Percentiles rank a stretch among this genome's conserved stretches.
phyloP scores from a whole-genome alignment of 2,329 filamentous ascomycete genomes.

The Sarocladium brachiariae region DNA sequence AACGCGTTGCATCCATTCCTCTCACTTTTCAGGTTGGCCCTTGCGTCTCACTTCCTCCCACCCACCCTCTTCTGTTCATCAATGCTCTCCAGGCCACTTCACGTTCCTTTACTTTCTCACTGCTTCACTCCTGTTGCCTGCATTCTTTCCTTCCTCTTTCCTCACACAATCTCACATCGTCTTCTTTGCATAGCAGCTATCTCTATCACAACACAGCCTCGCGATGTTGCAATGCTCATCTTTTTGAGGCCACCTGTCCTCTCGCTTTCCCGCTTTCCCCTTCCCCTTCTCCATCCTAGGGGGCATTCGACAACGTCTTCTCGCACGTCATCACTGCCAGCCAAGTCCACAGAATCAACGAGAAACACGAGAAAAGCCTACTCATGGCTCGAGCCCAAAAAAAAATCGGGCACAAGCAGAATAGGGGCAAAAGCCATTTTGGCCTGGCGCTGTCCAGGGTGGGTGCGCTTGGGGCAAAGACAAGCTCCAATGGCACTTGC shows the following conservation, averaged over 20 bases:
- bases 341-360: conserved; percentile 3
- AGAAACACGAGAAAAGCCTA: background rate
- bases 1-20: conserved; percentile 3
- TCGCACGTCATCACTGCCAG: conserved; percentile 2
- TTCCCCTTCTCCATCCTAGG: background rate
- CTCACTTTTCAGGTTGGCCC: conserved; percentile 8
- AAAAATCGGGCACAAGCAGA: background rate
- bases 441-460: background rate
- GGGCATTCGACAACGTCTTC: background rate
- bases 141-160: background rate
- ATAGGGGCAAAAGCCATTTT: background rate
- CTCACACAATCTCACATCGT: background rate
- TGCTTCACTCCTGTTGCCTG: background rate
- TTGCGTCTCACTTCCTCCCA: conserved; percentile 7
- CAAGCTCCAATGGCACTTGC: background rate
- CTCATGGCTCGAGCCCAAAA: background rate
- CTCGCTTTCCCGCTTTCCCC: background rate
- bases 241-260: conserved; percentile 1
- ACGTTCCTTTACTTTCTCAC: background rate
- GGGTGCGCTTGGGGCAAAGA: background rate
- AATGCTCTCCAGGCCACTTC: background rate
- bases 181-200: background rate
- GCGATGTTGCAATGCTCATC: no score
- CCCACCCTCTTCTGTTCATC: background rate
- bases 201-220: no score